Conservation (phyloP, 495 filamentous ascomycete genomes). For the Talaromyces trachyspermus region DNA sequence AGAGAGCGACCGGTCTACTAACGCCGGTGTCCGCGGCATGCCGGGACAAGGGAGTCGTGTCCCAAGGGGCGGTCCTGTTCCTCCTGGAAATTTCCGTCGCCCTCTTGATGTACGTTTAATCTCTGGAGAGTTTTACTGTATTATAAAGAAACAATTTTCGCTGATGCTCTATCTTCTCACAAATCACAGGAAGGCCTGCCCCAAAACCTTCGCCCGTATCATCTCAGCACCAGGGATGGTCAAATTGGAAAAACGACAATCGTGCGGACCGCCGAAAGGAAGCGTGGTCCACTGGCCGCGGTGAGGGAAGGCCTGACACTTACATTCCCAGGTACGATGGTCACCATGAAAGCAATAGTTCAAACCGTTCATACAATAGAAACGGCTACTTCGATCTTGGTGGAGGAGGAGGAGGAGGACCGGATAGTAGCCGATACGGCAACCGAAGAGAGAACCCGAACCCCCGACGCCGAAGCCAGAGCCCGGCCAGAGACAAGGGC, state of each 20-base stretch:
- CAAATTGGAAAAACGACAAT: slow-evolving; percentile 20
- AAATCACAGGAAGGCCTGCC: slow-evolving; percentile 28
- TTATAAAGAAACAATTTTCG: not conserved
- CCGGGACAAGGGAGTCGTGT: slow-evolving; percentile 26
- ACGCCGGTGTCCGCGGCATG: slow-evolving; percentile 22
- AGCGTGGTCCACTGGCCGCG: slow-evolving; percentile 21
- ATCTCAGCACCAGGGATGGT: slow-evolving; percentile 21
- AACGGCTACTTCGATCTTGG: slow-evolving; percentile 1
- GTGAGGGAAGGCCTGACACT: slow-evolving; percentile 27
- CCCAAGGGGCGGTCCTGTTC: slow-evolving; percentile 10
- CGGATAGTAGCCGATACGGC: slow-evolving; percentile 4
- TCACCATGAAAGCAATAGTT: slow-evolving; percentile 11
- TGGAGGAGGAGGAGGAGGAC: not conserved
- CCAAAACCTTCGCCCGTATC: slow-evolving; percentile 29
- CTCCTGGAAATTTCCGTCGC: slow-evolving; percentile 1
- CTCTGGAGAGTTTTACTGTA: not conserved
- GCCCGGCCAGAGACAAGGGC: slow-evolving; percentile 25
- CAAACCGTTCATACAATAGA: not conserved
- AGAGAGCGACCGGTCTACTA: slow-evolving; percentile 49
- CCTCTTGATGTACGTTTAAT: slow-evolving; percentile 1
- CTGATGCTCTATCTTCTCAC: not conserved
- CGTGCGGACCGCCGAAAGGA: slow-evolving; percentile 27
- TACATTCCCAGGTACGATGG: slow-evolving; percentile 32
- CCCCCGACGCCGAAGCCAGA: slow-evolving; percentile 32
- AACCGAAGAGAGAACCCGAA: slow-evolving; percentile 23